A percentile compares a stretch with the other conserved stretches of the same genome.
Evolutionary conservation across 2,329 filamentous ascomycete species (phyloP).

Genomic region (Aspergillus melleus): DNA sequence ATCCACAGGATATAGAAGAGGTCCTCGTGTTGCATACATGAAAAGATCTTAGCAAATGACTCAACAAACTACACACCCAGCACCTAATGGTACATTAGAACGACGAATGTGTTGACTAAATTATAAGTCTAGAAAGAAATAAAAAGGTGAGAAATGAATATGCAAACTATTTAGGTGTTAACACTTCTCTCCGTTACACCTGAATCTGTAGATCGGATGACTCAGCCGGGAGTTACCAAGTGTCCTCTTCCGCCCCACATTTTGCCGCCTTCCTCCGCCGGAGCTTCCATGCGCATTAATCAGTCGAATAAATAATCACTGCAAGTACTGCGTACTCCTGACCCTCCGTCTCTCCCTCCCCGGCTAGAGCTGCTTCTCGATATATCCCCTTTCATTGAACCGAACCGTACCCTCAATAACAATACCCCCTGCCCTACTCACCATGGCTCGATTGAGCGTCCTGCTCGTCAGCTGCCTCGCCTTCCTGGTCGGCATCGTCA

Average conservation of each 20-base stretch:
- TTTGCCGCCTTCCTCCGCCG: not conserved
- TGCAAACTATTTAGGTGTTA: no score
- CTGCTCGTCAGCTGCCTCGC: constrained; percentile 50
- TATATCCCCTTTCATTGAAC: not conserved
- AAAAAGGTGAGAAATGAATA: no score
- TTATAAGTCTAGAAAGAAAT: no score
- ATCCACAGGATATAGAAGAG: no score
- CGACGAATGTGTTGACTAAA: no score
- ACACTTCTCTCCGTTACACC: no score
- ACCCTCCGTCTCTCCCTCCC: not conserved
- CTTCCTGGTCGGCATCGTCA: constrained; percentile 56
- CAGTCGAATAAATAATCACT: not conserved
- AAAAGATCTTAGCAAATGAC: no score
- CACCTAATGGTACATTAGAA: no score
- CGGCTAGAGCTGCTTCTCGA: not conserved
- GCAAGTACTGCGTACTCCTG: no score
- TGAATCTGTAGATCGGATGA: not conserved
- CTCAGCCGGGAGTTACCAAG: not conserved
- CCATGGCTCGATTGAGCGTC: constrained; percentile 48
- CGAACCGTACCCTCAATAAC: not conserved
- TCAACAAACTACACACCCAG: no score
- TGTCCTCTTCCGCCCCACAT: constrained; percentile 4
- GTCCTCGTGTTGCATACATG: no score
- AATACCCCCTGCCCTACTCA: not conserved
- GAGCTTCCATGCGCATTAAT: not conserved